Percentiles rank a stretch among this genome's conserved stretches.
Conservation (phyloP, 1,284 basidiomycete genomes). For the Cryptococcus sp. region DNA sequence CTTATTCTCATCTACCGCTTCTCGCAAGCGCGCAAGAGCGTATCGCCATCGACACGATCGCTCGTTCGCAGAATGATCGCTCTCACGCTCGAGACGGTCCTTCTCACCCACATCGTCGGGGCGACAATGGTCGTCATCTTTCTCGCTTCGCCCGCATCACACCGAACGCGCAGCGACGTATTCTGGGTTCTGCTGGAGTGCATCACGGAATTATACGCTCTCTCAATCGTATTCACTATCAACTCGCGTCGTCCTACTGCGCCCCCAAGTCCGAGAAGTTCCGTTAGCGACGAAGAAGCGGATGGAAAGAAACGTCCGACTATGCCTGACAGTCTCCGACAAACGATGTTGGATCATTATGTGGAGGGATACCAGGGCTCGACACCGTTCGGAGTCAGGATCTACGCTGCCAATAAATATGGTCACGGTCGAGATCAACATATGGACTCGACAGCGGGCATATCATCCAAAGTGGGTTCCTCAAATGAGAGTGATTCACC, state of each 20-base stretch:
- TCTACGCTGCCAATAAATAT: background rate
- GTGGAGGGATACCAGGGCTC: conserved; percentile 28
- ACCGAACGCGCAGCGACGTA: conserved; percentile 30
- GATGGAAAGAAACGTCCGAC: background rate
- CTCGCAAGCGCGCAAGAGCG: conserved; percentile 17
- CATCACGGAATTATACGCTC: conserved; percentile 40
- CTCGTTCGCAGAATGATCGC: conserved; percentile 29
- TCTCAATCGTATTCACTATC: conserved; percentile 42
- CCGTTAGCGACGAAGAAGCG: background rate
- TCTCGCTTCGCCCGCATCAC: conserved; percentile 31
- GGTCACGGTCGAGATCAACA: background rate
- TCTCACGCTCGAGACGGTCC: conserved; percentile 41
- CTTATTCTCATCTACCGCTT: conserved; percentile 28
- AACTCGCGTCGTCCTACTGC: conserved; percentile 27
- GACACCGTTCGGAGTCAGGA: conserved; percentile 20
- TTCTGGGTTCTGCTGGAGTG: conserved; percentile 44
- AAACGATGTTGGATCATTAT: conserved; percentile 17
- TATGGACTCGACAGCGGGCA: background rate
- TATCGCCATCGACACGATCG: conserved; percentile 11
- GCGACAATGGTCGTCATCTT: conserved; percentile 43
- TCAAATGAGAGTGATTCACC: background rate
- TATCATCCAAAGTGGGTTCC: background rate
- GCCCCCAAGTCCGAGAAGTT: background rate
- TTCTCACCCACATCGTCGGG: conserved; percentile 40
- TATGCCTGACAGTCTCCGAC: conserved; percentile 1